These are phyloP conservation scores for Amphicarpaea edgeworthii DNA, from an alignment of 306 rosid species.

Conservation along the genomic window DNA sequence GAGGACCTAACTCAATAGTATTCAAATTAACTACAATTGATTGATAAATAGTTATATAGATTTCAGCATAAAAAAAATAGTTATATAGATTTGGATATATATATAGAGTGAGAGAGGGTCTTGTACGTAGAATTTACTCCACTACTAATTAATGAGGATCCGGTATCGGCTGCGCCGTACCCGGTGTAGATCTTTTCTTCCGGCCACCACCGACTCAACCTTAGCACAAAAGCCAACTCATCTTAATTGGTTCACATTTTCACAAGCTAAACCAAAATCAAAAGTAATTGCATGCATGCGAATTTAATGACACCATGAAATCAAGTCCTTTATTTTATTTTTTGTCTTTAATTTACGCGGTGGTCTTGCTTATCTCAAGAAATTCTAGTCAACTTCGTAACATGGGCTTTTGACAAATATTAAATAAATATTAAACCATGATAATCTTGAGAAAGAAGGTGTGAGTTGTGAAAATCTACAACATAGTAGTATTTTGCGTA, in stretches of 20 bases:
- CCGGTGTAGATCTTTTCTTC: conserved; percentile 53
- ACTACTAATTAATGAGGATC: conserved; percentile 64
- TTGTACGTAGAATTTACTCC: conserved; percentile 25
- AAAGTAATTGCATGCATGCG: conserved; percentile 34
- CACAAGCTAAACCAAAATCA: conserved; percentile 38
- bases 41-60: no score
- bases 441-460: background rate
- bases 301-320: background rate
- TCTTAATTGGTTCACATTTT: conserved; percentile 42
- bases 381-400: conserved; percentile 42
- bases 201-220: conserved; percentile 53
- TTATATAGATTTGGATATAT: conserved; percentile 1
- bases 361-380: conserved; percentile 40
- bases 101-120: conserved; percentile 29
- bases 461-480: conserved; percentile 27
- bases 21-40: no score
- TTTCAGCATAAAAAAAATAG: no score
- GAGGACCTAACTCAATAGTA: no score
- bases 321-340: background rate
- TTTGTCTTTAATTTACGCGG: conserved; percentile 19
- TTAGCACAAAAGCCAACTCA: conserved; percentile 43
- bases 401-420: conserved; percentile 30
- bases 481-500: conserved; percentile 2
- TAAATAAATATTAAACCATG: conserved; percentile 17
- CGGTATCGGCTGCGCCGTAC: conserved; percentile 67